Percentiles rank a stretch among this genome's conserved stretches.
These are phyloP conservation scores for Picea sitchensis DNA, from an alignment of 75 land plant species.

Conservation along the genomic window DNA sequence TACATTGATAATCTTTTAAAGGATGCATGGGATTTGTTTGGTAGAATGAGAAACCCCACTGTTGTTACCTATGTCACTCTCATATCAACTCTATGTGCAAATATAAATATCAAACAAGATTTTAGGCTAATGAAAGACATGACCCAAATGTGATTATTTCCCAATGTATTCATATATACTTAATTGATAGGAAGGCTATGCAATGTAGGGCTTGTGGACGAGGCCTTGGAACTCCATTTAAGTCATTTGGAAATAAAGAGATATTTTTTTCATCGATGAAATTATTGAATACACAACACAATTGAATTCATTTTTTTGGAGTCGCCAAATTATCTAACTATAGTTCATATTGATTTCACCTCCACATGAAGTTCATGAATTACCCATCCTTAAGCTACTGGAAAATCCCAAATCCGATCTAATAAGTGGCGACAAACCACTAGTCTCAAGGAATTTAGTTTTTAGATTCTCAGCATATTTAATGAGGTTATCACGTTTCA, in stretches of 20 bases:
- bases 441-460: conserved; percentile 38
- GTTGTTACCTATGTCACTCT: conserved; percentile 10
- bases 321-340: neutral
- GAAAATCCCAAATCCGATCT: conserved; percentile 16
- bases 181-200: conserved; percentile 5
- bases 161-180: conserved; percentile 15
- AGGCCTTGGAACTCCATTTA: conserved; percentile 10
- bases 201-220: conserved; percentile 7
- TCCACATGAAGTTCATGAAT: conserved; percentile 1
- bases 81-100: neutral
- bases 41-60: neutral
- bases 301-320: neutral
- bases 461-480: conserved; percentile 55
- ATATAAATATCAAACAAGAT: conserved; percentile 1
- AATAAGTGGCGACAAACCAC: conserved; percentile 33
- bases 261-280: neutral
- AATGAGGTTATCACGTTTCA: conserved; percentile 58
- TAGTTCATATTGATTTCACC: conserved; percentile 6
- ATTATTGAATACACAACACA: neutral
- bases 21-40: conserved; percentile 13
- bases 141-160: neutral
- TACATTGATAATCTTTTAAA: neutral
- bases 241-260: neutral
- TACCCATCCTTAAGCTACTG: conserved; percentile 2
- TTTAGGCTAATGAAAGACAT: conserved; percentile 1